Evolutionary conservation across 225 moss, liverwort and hornwort species (phyloP).

Genomic region (Polytrichum formosum): DNA sequence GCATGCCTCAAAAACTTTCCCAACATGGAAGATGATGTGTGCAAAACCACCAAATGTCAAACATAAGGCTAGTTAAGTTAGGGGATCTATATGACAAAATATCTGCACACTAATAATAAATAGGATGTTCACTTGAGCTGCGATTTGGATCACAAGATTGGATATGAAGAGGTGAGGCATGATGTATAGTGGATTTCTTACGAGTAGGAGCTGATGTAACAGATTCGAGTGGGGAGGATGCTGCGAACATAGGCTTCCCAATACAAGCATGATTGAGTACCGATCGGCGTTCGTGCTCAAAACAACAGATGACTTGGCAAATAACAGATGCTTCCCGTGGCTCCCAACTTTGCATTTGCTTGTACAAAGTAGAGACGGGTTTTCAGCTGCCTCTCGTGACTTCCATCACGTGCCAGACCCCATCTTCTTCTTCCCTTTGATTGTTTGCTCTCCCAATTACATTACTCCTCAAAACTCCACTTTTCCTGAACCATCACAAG

Average conservation of each 20-base stretch:
- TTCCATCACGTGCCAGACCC: slow-evolving; percentile 67
- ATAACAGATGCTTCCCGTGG: slow-evolving; percentile 53
- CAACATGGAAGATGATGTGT: no score
- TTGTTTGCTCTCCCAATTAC: no score
- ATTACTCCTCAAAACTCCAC: no score
- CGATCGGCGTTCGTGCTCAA: slow-evolving; percentile 35
- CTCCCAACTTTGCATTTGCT: slow-evolving; percentile 61
- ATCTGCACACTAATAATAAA: no score
- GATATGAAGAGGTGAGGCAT: no score
- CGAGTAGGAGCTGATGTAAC: slow-evolving; percentile 33
- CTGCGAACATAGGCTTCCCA: slow-evolving; percentile 40
- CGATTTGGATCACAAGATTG: background rate
- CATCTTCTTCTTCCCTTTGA: slow-evolving; percentile 9
- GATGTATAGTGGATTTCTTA: slow-evolving; percentile 20
- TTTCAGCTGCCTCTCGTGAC: slow-evolving; percentile 55
- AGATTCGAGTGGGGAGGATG: slow-evolving; percentile 29
- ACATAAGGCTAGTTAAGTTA: no score
- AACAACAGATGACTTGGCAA: slow-evolving; percentile 55
- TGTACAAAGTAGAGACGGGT: slow-evolving; percentile 67
- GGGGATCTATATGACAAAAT: no score
- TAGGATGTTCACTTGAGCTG: no score
- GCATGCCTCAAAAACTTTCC: no score
- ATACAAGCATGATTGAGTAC: slow-evolving; percentile 77
- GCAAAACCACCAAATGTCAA: no score
- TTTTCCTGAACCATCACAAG: no score